A percentile compares a stretch with the other conserved stretches of the same genome.
Conservation (phyloP, 2,329 filamentous ascomycete genomes). For the Leptosphaerulina australis region DNA sequence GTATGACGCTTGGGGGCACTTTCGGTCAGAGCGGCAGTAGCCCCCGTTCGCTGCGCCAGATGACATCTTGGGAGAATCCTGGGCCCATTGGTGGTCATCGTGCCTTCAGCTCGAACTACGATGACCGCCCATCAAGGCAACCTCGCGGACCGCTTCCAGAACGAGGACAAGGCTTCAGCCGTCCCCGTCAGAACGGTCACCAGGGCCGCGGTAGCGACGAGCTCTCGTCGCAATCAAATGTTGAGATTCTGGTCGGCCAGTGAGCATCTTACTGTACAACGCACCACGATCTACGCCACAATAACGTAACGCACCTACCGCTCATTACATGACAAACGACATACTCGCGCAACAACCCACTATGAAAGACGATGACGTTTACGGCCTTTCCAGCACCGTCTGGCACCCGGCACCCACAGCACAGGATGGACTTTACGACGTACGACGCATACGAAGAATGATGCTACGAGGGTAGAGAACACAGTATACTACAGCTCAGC, state of each 20-base stretch:
- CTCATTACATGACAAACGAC: slow-evolving; percentile 31
- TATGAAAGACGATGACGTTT: slow-evolving; percentile 43
- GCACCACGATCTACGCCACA: slow-evolving; percentile 17
- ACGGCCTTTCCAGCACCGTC: slow-evolving; percentile 44
- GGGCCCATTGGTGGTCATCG: slow-evolving; percentile 70
- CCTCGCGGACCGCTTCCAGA: slow-evolving; percentile 66
- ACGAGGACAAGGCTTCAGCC: slow-evolving; percentile 63
- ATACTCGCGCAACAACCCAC: slow-evolving; percentile 32
- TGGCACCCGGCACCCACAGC: slow-evolving; percentile 17
- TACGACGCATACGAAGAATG: slow-evolving; percentile 50
- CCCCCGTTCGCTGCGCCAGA: slow-evolving; percentile 64
- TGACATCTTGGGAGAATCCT: slow-evolving; percentile 66
- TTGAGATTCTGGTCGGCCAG: slow-evolving; percentile 70
- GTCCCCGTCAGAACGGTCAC: slow-evolving; percentile 65
- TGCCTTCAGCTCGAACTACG: slow-evolving; percentile 66
- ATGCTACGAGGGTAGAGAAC: slow-evolving; percentile 51
- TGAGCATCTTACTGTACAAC: slow-evolving; percentile 27
- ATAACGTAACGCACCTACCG: slow-evolving; percentile 25
- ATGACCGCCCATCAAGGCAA: slow-evolving; percentile 65
- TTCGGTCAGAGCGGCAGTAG: slow-evolving; percentile 57
- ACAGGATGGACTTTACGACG: slow-evolving; percentile 43
- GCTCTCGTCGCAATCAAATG: slow-evolving; percentile 63
- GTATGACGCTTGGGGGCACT: slow-evolving; percentile 61
- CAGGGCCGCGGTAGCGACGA: slow-evolving; percentile 68
- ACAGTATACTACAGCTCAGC: slow-evolving; percentile 25